phyloP scores from a whole-genome alignment of 495 filamentous ascomycete genomes.

The Physcia stellaris region DNA sequence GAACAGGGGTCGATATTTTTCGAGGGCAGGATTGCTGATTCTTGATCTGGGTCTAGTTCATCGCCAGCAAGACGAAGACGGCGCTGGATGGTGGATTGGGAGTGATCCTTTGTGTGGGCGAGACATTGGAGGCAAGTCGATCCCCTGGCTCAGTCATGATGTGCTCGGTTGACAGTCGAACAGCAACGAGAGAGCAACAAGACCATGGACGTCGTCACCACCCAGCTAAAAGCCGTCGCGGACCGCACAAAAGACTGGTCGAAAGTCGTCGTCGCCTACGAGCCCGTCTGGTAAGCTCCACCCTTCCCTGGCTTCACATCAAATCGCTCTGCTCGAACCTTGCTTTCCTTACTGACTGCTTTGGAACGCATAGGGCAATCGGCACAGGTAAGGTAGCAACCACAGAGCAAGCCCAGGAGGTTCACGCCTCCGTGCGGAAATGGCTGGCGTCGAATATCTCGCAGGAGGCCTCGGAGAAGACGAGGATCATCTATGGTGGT shows the following conservation, averaged over 20 bases:
- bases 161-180: slow-evolving; percentile 1
- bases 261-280: slow-evolving; percentile 93
- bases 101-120: slow-evolving; percentile 93
- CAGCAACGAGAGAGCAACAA: slow-evolving; percentile 71
- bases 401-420: slow-evolving; percentile 87
- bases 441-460: slow-evolving; percentile 71
- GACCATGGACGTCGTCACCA: slow-evolving; percentile 83
- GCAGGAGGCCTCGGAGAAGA: slow-evolving; percentile 55
- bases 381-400: slow-evolving; percentile 96
- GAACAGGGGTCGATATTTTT: background rate
- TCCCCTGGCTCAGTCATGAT: background rate
- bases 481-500: slow-evolving; percentile 89
- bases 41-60: too few relatives aligned
- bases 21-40: too few relatives aligned
- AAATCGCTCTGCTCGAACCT: background rate
- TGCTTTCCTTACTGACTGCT: too few relatives aligned
- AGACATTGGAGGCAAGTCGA: slow-evolving; percentile 59
- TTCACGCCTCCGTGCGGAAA: slow-evolving; percentile 79
- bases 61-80: slow-evolving; percentile 85
- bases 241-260: slow-evolving; percentile 69
- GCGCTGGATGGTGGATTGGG: slow-evolving; percentile 74
- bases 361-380: slow-evolving; percentile 47
- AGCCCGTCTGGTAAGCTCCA: slow-evolving; percentile 73
- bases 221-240: slow-evolving; percentile 55
- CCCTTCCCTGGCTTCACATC: background rate